Conservation (phyloP, 306 rosid genomes). For the Senna tora region DNA sequence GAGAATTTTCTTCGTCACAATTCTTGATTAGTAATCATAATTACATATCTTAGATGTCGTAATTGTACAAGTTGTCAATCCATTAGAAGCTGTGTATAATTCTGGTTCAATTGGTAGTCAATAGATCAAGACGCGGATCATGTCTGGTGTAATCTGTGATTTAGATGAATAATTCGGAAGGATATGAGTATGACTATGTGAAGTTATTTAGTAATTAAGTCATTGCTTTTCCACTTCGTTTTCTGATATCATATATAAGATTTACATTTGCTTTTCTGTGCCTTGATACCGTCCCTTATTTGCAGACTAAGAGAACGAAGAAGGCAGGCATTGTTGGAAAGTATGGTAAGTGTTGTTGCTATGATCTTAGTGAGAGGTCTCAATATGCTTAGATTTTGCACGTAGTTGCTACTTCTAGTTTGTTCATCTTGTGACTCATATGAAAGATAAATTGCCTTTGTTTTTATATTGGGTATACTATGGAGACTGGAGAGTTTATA, state of each 20-base stretch:
- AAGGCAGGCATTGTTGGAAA: slow-evolving; percentile 93
- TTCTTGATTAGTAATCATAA: not conserved
- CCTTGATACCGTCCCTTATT: not conserved
- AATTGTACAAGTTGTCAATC: not conserved
- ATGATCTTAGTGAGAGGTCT: not conserved
- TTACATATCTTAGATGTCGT: not conserved
- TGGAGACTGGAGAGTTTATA: not conserved
- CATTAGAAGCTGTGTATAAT: not conserved
- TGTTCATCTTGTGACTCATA: not conserved
- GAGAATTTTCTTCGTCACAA: not conserved
- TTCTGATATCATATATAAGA: not conserved
- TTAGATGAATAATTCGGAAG: not conserved
- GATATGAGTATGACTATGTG: not conserved
- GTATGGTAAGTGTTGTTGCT: slow-evolving; percentile 52
- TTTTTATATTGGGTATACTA: too few relatives aligned
- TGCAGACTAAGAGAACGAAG: slow-evolving; percentile 95
- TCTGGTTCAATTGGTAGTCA: not conserved
- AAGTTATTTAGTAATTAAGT: not conserved
- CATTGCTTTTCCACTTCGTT: not conserved
- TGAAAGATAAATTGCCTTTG: not conserved
- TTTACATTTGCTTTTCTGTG: not conserved
- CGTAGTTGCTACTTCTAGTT: not conserved
- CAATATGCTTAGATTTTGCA: not conserved
- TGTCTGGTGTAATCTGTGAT: not conserved
- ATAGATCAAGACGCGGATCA: not conserved